Base-by-base conservation (phyloP, 140 eudicot species). In the Cichorium intybus region DNA sequence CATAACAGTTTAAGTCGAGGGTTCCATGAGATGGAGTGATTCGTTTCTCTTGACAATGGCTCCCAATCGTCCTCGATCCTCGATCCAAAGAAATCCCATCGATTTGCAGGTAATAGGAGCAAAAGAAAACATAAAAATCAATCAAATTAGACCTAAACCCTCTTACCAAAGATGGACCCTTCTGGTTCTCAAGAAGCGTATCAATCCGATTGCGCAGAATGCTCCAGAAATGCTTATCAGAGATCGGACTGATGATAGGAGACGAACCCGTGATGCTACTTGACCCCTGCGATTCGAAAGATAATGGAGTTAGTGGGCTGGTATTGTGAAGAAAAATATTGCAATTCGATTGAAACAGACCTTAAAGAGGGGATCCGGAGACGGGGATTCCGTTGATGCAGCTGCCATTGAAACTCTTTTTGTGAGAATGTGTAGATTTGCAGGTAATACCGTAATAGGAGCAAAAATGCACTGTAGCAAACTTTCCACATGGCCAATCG, bases 211-310 rank as follows among this genome's bases (percentile, higher is more conserved):
- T 81, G 7, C 85, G 87, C 5, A 88, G 88, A 28, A 68, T 18
- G 58, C 95, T 83, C 98, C 96, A 88, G 66, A 79, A 88, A 4
- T 66, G 80, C 84, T 78, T 81, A 56, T 92, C 98, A 0, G 96
- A 88, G 9, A 88, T 68, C 14, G 95, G 96, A 28, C 87, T 87
- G 51, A 72, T 24, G 33, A 63, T n/a, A 0, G 86, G 80, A 29
- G 90, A 69, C 10, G 72, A 68, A 26, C 67, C 73, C 68, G 21
- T 56, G 27, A 62, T 51, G 52, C 55, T 53, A 18, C 58, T 45
- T 6, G 87, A 83, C 34, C 61, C 78, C 89, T 82, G 87, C n/a
- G 1, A 41, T 24, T 20, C 22, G 12, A 28, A 37, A 5, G 8
- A 20, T 6, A 18, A 35, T 6, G 11, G 23, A 17, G 33, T 56